Percentiles rank a stretch among this genome's conserved stretches.
These are phyloP conservation scores for Bonia amplexicaulis DNA, from an alignment of 176 grass and related monocot species.

Conservation along the genomic window DNA sequence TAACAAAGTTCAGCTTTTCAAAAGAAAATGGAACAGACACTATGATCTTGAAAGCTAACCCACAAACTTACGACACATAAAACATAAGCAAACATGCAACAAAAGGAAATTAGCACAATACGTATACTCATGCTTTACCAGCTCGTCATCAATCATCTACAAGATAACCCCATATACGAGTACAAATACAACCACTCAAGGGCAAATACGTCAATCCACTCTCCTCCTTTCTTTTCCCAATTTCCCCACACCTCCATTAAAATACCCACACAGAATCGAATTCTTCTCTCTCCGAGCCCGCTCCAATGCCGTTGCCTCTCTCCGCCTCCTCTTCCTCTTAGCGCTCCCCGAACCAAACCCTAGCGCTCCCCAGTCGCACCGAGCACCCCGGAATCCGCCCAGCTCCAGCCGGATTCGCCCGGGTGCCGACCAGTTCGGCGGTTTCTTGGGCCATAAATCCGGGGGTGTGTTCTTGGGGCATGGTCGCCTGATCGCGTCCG, in stretches of 20 bases:
- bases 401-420: constrained; percentile 13
- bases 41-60: no score
- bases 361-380: constrained; percentile 8
- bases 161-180: background rate
- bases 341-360: constrained; percentile 34
- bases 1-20: background rate
- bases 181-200: background rate
- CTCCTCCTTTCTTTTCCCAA: background rate
- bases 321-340: constrained; percentile 34
- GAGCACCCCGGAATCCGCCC: constrained; percentile 26
- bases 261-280: background rate
- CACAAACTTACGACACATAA: no score
- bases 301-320: constrained; percentile 55
- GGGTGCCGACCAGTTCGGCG: constrained; percentile 16
- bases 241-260: background rate
- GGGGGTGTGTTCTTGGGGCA: constrained; percentile 23
- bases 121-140: no score
- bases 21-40: background rate
- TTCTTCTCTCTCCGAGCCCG: constrained; percentile 35
- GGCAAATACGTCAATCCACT: background rate
- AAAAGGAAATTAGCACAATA: background rate
- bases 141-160: no score
- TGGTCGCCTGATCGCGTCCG: constrained; percentile 40
- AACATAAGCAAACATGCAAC: no score
- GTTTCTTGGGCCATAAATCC: background rate